Evolutionary conservation across 2,329 filamentous ascomycete genomes (phyloP).

Genomic region (Pyrenochaeta sp.): DNA sequence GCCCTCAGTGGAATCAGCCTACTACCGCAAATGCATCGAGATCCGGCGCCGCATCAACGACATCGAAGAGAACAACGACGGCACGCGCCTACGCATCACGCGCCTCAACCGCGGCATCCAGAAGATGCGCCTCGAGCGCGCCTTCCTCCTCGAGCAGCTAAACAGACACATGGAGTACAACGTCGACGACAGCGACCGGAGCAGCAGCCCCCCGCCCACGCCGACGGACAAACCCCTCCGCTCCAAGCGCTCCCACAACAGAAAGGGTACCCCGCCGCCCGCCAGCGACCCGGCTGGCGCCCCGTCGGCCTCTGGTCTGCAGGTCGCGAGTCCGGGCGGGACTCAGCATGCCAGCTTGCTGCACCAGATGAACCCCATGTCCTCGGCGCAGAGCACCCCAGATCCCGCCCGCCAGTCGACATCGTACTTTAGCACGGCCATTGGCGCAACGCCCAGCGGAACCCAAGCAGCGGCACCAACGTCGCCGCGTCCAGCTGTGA

Average conservation of each 20-base stretch:
- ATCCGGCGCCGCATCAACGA: conserved; percentile 90
- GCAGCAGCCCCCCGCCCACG: conserved; percentile 79
- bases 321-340: conserved; percentile 1
- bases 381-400: conserved; percentile 49
- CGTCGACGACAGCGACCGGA: conserved; percentile 72
- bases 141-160: conserved; percentile 61
- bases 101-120: conserved; percentile 86
- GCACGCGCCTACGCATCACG: conserved; percentile 77
- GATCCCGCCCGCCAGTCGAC: conserved; percentile 40
- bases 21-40: conserved; percentile 95
- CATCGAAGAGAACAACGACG: conserved; percentile 90
- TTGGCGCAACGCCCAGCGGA: conserved; percentile 29
- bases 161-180: conserved; percentile 57
- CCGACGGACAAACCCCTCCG: conserved; percentile 80
- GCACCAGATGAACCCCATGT: conserved; percentile 36
- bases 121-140: conserved; percentile 88
- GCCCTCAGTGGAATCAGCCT: conserved; percentile 93
- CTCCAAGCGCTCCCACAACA: conserved; percentile 72
- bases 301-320: conserved; percentile 1
- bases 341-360: conserved; percentile 2
- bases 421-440: conserved; percentile 42
- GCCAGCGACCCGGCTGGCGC: conserved; percentile 11
- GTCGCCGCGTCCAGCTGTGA: conserved; percentile 37
- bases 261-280: conserved; percentile 51
- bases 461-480: too few species aligned